phyloP scores from a whole-genome alignment of 1,139 yeast genomes.

The Pichia sp. region DNA sequence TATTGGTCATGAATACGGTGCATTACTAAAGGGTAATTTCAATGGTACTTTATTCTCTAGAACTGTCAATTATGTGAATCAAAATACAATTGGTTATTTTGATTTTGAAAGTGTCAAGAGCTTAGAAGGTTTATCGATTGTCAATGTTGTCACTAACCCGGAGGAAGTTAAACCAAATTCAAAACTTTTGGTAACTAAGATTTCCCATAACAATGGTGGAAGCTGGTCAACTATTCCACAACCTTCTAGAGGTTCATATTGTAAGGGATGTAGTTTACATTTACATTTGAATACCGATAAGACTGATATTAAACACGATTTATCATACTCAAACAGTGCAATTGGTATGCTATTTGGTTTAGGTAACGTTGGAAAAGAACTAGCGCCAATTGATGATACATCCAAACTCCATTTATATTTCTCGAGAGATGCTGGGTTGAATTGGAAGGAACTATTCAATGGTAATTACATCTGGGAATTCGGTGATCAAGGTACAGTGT shows the following conservation, averaged over 20 bases:
- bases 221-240: slow-evolving; percentile 75
- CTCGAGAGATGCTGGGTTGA: slow-evolving; percentile 83
- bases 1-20: slow-evolving; percentile 63
- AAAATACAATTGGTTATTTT: slow-evolving; percentile 71
- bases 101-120: slow-evolving; percentile 87
- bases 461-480: slow-evolving; percentile 91
- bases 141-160: slow-evolving; percentile 64
- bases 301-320: slow-evolving; percentile 69
- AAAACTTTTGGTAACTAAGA: slow-evolving; percentile 58
- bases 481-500: slow-evolving; percentile 91
- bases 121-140: slow-evolving; percentile 82
- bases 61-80: slow-evolving; percentile 70
- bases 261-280: slow-evolving; percentile 72
- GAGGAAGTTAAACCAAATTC: too few species aligned
- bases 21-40: slow-evolving; percentile 87
- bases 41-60: slow-evolving; percentile 89
- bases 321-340: slow-evolving; percentile 87
- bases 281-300: slow-evolving; percentile 92
- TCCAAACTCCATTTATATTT: slow-evolving; percentile 55
- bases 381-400: slow-evolving; percentile 47
- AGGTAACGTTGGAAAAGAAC: slow-evolving; percentile 80
- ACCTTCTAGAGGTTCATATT: slow-evolving; percentile 56
- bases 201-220: slow-evolving; percentile 91
- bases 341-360: slow-evolving; percentile 82
- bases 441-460: slow-evolving; percentile 78